phyloP scores from a whole-genome alignment of 2,329 filamentous ascomycete genomes.

The Periglandula ipomoeae region DNA sequence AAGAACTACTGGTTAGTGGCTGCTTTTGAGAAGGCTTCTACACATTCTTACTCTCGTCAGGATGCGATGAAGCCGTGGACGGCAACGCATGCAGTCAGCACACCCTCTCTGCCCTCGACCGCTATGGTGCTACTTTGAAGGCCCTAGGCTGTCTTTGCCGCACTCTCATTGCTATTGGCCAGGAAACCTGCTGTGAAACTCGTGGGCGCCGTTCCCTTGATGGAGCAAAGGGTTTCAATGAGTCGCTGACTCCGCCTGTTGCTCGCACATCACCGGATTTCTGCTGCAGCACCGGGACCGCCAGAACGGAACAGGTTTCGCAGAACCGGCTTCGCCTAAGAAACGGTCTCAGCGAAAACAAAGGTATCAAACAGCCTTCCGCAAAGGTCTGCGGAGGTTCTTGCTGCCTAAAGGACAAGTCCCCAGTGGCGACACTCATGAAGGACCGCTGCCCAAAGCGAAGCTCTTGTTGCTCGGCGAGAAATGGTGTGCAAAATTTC shows the following conservation, averaged over 20 bases:
- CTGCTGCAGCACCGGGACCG: constrained; percentile 6
- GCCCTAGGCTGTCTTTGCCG: constrained; percentile 46
- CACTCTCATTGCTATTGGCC: constrained; percentile 38
- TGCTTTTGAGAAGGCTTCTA: constrained; percentile 7
- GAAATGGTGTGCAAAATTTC: no score
- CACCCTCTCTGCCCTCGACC: constrained; percentile 21
- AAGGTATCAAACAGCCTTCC: no score
- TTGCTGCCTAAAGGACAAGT: no score
- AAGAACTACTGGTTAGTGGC: neutral
- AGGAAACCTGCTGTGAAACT: constrained; percentile 39
- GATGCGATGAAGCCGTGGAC: no score
- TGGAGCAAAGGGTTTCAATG: constrained; percentile 12
- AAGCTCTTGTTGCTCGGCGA: no score
- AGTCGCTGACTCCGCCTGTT: neutral
- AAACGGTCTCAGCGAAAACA: no score
- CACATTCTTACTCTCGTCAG: neutral
- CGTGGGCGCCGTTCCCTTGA: constrained; percentile 17
- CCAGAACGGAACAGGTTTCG: no score
- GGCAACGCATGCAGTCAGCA: constrained; percentile 28
- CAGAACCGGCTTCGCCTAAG: no score
- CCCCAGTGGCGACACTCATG: no score
- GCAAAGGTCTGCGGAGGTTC: no score
- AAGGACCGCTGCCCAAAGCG: no score
- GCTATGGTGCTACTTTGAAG: constrained; percentile 33
- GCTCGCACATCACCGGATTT: constrained; percentile 9